These are phyloP conservation scores for Erysiphe pulchra DNA, from an alignment of 2,329 filamentous ascomycete genomes.

Conservation along the genomic window DNA sequence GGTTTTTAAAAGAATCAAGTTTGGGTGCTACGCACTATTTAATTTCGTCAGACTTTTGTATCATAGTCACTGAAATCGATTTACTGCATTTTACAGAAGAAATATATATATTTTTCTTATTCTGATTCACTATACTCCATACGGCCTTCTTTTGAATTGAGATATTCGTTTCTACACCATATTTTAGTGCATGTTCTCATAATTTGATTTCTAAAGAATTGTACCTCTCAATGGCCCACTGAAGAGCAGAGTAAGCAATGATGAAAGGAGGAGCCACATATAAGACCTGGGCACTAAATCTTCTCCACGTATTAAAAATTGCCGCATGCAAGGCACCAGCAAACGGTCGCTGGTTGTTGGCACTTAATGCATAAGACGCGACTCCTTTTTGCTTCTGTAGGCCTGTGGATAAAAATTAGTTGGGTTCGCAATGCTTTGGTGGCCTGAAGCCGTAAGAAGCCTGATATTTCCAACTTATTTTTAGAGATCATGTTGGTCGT, in stretches of 20 bases:
- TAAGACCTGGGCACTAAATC: constrained; percentile 63
- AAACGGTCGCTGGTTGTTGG: constrained; percentile 75
- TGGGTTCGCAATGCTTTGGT: background rate
- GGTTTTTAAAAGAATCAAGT: too few relatives aligned
- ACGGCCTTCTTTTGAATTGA: constrained; percentile 56
- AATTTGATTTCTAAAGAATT: constrained; percentile 12
- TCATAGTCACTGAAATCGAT: too few relatives aligned
- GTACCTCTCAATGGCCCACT: constrained; percentile 81
- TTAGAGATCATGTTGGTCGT: background rate
- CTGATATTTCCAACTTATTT: too few relatives aligned
- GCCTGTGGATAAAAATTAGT: constrained; percentile 15
- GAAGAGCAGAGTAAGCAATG: constrained; percentile 55
- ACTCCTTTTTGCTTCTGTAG: constrained; percentile 36
- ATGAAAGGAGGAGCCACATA: constrained; percentile 67
- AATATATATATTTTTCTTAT: constrained; percentile 1
- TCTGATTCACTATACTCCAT: constrained; percentile 22
- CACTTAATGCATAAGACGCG: constrained; percentile 46
- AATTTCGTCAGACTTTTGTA: too few relatives aligned
- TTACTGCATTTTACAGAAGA: too few relatives aligned
- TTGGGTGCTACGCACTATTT: too few relatives aligned
- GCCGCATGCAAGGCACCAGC: constrained; percentile 55
- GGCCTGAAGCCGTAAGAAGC: background rate
- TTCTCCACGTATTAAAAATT: constrained; percentile 86
- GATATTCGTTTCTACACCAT: constrained; percentile 37
- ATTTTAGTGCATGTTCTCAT: background rate